Evolutionary conservation across 352 stramenopile species (phyloP), one percentile per base, ranked within the genome.

Genomic region (Peronospora farinosa): DNA sequence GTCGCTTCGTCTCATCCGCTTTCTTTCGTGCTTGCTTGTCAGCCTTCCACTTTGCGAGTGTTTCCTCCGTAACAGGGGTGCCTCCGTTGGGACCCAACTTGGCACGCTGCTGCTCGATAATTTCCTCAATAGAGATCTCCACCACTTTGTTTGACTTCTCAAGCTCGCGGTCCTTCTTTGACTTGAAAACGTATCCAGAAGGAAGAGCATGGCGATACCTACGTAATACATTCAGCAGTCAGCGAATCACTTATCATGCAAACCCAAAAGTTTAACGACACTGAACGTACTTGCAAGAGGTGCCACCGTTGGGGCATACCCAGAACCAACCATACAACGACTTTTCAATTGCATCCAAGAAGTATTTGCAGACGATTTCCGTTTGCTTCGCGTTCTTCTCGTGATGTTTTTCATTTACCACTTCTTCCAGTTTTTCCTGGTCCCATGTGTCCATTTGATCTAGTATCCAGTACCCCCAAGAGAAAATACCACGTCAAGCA

Each of bases 241-340:
- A 10, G 39, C 60, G 43, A 38, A 30, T 30, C 35, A 47, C 23
- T 19, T 9, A 47, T n/a, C 17, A 43, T 15, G 32, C 32, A 27
- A 19, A 27, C 0, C 23, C 23, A 23, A 32, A 8, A 51, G n/a
- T 43, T 27, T 6, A n/a, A n/a, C 39, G 16, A 42, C n/a, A 21
- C 4, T 37, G 16, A 23, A 59, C 68, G 57, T 75, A 90, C 61
- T 89, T 88, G 61, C 77, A 91, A 37, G 66, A 60, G 25, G 82
- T 67, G 28, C 83, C 83, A 42, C 84, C 85, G 51, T 93, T 94
- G 35, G 85, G 85, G 50, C 85, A 95, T 11, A 86, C 73, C 85
- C 85, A 95, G 66, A 95, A 95, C 85, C 85, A 95, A 17, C 85
- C 85, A 53, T 95, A 95, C 43, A 91, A 63, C 19, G 78, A 87